Evolutionary conservation across 257 asterid genomes (phyloP), one percentile per base, ranked within the genome.

Genomic region (Penstemon newberryi): DNA sequence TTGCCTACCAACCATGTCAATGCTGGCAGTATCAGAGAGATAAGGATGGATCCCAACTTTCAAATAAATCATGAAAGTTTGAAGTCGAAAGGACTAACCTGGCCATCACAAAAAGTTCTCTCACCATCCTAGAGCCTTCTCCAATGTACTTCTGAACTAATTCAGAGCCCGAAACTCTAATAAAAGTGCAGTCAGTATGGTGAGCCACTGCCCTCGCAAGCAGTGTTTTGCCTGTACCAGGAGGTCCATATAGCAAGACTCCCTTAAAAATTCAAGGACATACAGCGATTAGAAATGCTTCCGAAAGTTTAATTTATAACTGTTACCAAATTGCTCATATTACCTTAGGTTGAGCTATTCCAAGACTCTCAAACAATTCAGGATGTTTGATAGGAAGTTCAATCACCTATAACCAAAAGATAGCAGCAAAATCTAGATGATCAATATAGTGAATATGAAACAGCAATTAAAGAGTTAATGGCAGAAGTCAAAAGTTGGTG

Each of bases 71-170:
- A 71, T 45, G 19, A 8, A 43, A 9, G 11, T 12, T 15, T 8
- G 25, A 5, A 7, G 44, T 38, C 3, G 0, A 65, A 67, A 54
- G 51, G 6, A 56, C 87, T 36, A 64, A 85, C 95, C 95, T 83
- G 78, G 91, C 95, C 91, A 87, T 87, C 60, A 85, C 95, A 76
- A 87, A 87, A 66, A 87, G 91, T 60, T 87, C 95, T 75, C 95
- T 78, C 73, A 87, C 91, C 95, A 87, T 87, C 65, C 91, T 73
- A 67, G 91, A 87, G 66, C 95, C 95, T 83, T 87, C 91, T 61
- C 91, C 95, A 76, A 87, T 87, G 77, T 87, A 87, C 77, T 87
- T 87, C 68, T 87, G 91, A 72, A 87, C 95, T 59, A 87, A 81
- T 75, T 87, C 91, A 11, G 91, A 87, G 47, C 95, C 91, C 60